Base-by-base conservation (phyloP, 75 land plant species). In the Cupressus sempervirens region DNA sequence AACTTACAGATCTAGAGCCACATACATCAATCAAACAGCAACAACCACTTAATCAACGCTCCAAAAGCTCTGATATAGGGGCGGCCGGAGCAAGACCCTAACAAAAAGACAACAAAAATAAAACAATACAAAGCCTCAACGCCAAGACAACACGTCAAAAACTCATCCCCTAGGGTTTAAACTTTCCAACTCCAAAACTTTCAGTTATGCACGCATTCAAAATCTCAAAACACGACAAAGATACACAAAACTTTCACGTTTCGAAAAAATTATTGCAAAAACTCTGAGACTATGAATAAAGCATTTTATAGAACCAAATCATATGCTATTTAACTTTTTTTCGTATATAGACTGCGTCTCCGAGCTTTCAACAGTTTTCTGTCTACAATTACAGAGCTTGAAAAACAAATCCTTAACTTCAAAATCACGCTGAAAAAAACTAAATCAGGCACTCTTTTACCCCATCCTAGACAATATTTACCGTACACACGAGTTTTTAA, bases 161-260 rank as follows among this genome's bases (percentile, higher is more conserved):
- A 23, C n/a, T 11, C 7, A 76, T 12, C n/a, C n/a, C 29, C 30
- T 79, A 79, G 81, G 81, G 81, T 79, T 79, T 79, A 79, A 79
- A 79, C 81, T 79, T 79, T 79, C 45, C 45, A 45, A 79, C 81
- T 79, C 15, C 52, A 26, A 43, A 79, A 79, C 50, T 45, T 45
- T 43, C 32, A 26, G 48, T 7, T 48, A 79, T 79, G 45, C 81
- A 12, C 18, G 52, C 45, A 45, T 45, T 79, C 29, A 79, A 45
- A 79, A 45, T 32, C 41, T 40, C 81, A 26, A 43, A 79, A 79
- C 45, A 79, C 30, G 81, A 43, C 30, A 26, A 43, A 79, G 30
- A 40, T 13, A 3, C 35, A 72, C 35, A 50, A 50, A 50, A 50
- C 12, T 12, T 11, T 50, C 53, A 50, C 13, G 53, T 50, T 50